Evolutionary conservation across 1,139 yeast species (phyloP), one percentile per base, ranked within the genome.

Genomic region (Candida smagusa): DNA sequence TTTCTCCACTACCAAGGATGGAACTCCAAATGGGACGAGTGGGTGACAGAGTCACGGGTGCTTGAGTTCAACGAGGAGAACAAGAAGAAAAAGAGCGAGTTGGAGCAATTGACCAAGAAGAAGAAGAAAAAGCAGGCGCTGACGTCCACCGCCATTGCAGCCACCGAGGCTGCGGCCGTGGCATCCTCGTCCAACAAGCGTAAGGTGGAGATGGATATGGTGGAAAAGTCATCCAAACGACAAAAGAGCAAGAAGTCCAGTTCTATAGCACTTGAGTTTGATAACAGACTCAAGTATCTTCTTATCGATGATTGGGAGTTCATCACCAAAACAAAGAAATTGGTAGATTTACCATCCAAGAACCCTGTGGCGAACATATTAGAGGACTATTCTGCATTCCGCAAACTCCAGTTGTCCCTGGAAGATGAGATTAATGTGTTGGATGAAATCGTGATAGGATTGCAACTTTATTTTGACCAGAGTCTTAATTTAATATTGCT

Each of bases 21-120:
- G 98, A 92, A 89, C 53, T 63, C 82, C 13, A 82, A 90, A 45
- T 90, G 97, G 97, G 97, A 92, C 57, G 98, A 92, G 58, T 92
- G 98, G 98, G 95, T 92, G 1, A 74, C 79, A 1, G 61, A 63
- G 7, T 82, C 78, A 35, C 67, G 97, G 30, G 74, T 90, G 8
- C 65, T 87, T 54, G 83, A 79, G 46, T 71, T 73, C 54, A 85
- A 74, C 36, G 84, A 80, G 31, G 95, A 83, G 47, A 89, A 85
- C 54, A 54, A 83, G 39, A 66, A 72, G 41, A 63, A 79, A 37
- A 88, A 84, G 55, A 75, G 79, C 47, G 82, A 81, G 46, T 65
- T 88, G 50, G 79, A 76, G 48, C 73, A 51, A 59, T 63, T 45
- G 59, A 69, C 43, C 26, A 47, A 44, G 40, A 47, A 44, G 39